Evolutionary conservation across 176 grass and related monocot species (phyloP).

Genomic region (Zizania latifolia): DNA sequence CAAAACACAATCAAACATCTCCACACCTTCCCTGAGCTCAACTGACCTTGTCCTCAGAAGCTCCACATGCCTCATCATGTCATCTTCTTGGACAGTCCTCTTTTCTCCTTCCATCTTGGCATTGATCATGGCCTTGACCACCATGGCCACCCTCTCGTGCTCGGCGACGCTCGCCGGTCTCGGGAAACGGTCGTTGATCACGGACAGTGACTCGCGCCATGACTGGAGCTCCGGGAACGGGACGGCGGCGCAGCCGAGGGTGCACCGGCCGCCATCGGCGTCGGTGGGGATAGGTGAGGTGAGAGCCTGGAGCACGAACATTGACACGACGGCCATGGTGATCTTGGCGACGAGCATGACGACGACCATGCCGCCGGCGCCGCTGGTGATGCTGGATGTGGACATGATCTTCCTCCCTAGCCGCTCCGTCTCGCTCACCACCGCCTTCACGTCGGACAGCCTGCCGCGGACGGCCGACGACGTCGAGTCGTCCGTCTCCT

Average conservation of each 20-base stretch:
- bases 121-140: conserved; percentile 37
- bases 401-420: conserved; percentile 19
- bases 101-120: conserved; percentile 17
- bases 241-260: background rate
- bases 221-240: conserved; percentile 49
- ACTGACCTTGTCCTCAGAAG: conserved; percentile 49
- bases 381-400: background rate
- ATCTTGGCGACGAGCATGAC: conserved; percentile 75
- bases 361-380: conserved; percentile 28
- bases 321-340: conserved; percentile 53
- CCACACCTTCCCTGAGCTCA: conserved; percentile 61
- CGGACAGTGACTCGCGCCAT: conserved; percentile 50
- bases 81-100: background rate
- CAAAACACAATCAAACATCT: conserved; percentile 60
- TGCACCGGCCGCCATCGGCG: background rate
- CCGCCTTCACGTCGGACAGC: conserved; percentile 34
- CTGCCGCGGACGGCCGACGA: background rate
- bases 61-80: conserved; percentile 40
- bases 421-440: conserved; percentile 35
- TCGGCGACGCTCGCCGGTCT: conserved; percentile 28
- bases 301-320: conserved; percentile 60
- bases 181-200: conserved; percentile 43
- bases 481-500: background rate
- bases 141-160: conserved; percentile 58
- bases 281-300: conserved; percentile 30